These are phyloP conservation scores for Drechslerella stenobrocha DNA, from an alignment of 2,329 filamentous ascomycete species.

Conservation along the genomic window DNA sequence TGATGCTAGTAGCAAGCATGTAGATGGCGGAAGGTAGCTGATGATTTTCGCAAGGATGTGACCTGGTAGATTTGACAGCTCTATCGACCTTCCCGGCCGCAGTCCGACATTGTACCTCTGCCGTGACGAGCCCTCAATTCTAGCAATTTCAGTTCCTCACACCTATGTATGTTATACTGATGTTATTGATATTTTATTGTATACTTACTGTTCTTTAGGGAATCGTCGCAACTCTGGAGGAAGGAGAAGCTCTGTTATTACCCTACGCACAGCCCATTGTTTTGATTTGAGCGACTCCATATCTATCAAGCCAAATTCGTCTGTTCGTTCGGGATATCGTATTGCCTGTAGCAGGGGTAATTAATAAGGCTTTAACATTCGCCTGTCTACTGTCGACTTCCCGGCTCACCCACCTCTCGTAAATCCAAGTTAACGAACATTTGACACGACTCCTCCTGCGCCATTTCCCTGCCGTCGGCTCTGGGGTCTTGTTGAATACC, in stretches of 20 bases:
- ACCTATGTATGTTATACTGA: too few relatives aligned
- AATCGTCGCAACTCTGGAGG: neutral
- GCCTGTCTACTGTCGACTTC: too few relatives aligned
- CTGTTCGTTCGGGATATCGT: neutral
- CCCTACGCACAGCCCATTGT: slow-evolving; percentile 26
- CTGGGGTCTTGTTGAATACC: neutral
- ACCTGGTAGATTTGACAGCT: neutral
- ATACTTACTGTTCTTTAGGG: neutral
- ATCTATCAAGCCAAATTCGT: neutral
- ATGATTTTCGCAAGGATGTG: slow-evolving; percentile 12
- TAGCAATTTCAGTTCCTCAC: too few relatives aligned
- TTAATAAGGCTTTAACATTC: too few relatives aligned
- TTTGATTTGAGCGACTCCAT: neutral
- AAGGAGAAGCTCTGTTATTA: slow-evolving; percentile 25
- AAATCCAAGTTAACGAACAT: slow-evolving; percentile 36
- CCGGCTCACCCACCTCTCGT: too few relatives aligned
- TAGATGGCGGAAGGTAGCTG: slow-evolving; percentile 4
- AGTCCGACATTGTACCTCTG: neutral
- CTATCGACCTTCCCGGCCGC: neutral
- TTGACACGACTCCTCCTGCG: slow-evolving; percentile 9
- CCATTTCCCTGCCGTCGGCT: neutral
- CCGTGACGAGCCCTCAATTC: too few relatives aligned
- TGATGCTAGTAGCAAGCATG: slow-evolving; percentile 9
- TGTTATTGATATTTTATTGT: too few relatives aligned
- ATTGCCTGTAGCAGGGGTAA: neutral